Conservation (phyloP, 306 rosid species). For the Clitoria ternatea region DNA sequence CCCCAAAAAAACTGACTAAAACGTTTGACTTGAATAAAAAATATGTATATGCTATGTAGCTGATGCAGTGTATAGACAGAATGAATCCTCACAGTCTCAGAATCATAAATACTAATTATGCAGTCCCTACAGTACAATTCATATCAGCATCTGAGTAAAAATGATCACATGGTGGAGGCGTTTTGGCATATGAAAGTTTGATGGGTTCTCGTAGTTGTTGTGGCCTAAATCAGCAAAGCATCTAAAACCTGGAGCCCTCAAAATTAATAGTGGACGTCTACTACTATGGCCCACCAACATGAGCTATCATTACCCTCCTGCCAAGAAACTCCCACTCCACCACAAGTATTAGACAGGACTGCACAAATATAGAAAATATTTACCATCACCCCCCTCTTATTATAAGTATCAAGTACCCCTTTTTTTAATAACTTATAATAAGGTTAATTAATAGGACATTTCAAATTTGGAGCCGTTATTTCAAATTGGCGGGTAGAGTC, state of each 20-base stretch:
- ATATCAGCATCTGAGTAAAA: conserved; percentile 16
- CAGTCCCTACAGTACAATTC: conserved; percentile 28
- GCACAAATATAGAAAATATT: background rate
- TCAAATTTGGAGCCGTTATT: too few species aligned
- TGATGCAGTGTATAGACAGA: background rate
- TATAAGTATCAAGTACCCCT: background rate
- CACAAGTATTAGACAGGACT: conserved; percentile 16
- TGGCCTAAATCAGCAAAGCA: conserved; percentile 31
- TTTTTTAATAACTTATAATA: too few species aligned
- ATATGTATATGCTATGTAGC: background rate
- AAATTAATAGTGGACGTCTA: conserved; percentile 13
- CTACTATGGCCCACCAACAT: conserved; percentile 17
- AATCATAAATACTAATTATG: background rate
- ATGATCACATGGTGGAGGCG: conserved; percentile 25
- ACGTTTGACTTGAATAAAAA: background rate
- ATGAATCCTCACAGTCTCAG: background rate
- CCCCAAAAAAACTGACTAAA: background rate
- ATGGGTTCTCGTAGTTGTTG: conserved; percentile 17
- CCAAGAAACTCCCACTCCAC: conserved; percentile 24
- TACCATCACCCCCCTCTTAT: too few species aligned
- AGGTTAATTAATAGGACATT: too few species aligned
- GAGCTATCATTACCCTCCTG: conserved; percentile 27
- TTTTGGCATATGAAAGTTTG: conserved; percentile 5
- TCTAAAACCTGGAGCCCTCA: conserved; percentile 27
- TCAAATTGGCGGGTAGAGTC: too few species aligned